Evolutionary conservation across 2,329 filamentous ascomycete genomes (phyloP).

Genomic region (Exophiala oligosperma): DNA sequence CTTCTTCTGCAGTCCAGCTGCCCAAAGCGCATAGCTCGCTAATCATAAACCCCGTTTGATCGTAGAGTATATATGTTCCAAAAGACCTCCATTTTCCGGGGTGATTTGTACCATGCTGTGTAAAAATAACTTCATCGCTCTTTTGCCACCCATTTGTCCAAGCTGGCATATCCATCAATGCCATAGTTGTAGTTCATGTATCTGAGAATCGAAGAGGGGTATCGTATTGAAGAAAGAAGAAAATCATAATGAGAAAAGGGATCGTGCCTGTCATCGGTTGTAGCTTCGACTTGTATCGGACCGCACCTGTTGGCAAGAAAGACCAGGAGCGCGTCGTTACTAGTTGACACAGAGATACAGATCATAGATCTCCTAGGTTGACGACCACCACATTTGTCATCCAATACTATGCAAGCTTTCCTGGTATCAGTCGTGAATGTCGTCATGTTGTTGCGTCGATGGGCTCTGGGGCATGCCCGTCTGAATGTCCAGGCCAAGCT

Average conservation of each 20-base stretch:
- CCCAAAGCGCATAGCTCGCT: too few relatives aligned
- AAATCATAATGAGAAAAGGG: not conserved
- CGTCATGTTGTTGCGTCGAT: conserved; percentile 9
- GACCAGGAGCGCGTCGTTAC: too few relatives aligned
- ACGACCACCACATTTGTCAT: too few relatives aligned
- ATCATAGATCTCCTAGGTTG: not conserved
- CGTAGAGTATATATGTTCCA: too few relatives aligned
- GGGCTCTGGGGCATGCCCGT: conserved; percentile 7
- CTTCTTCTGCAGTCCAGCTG: too few relatives aligned
- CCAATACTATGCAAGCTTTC: not conserved
- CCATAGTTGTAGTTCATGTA: too few relatives aligned
- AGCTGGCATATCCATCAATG: not conserved
- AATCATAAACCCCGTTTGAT: too few relatives aligned
- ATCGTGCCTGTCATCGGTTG: too few relatives aligned
- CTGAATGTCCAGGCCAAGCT: conserved; percentile 18
- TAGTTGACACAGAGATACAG: too few relatives aligned
- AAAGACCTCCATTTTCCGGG: not conserved
- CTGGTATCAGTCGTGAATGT: conserved; percentile 10
- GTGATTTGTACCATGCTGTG: too few relatives aligned
- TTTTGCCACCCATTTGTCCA: not conserved
- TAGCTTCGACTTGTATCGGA: too few relatives aligned
- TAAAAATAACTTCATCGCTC: not conserved
- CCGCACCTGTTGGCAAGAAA: too few relatives aligned
- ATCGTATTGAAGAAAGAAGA: not conserved
- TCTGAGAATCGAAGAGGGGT: conserved; percentile 7